Percentiles rank a stretch among this genome's conserved stretches.
Conservation (phyloP, 2,329 filamentous ascomycete species). For the Diaporthe sp. region DNA sequence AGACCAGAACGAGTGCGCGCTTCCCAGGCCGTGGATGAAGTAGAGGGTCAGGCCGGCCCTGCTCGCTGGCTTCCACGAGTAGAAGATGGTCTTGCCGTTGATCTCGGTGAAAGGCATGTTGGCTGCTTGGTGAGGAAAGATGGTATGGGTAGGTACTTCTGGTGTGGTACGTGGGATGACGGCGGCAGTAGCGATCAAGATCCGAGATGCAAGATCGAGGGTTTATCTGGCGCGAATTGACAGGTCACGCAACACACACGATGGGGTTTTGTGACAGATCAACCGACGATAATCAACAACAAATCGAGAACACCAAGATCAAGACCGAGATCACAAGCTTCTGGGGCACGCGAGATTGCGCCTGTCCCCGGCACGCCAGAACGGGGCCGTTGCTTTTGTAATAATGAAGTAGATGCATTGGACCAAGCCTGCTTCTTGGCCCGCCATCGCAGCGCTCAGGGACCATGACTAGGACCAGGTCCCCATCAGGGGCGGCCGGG, state of each 20-base stretch:
- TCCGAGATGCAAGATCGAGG: conserved; percentile 7
- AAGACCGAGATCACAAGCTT: conserved; percentile 23
- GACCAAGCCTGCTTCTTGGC: conserved; percentile 1
- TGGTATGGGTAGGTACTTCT: background rate
- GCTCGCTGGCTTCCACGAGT: conserved; percentile 41
- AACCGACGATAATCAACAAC: background rate
- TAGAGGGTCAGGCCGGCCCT: conserved; percentile 39
- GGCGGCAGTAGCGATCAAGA: background rate
- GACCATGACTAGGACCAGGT: conserved; percentile 32
- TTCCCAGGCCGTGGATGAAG: conserved; percentile 42
- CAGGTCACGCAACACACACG: conserved; percentile 24
- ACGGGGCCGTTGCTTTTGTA: conserved; percentile 24
- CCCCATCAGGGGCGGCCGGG: background rate
- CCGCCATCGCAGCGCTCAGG: conserved; percentile 24
- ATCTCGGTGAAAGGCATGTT: conserved; percentile 41
- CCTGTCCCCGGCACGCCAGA: background rate
- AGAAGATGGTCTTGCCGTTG: conserved; percentile 41
- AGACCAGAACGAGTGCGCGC: conserved; percentile 39
- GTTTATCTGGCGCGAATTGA: conserved; percentile 15
- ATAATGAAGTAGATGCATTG: background rate
- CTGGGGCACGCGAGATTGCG: conserved; percentile 23
- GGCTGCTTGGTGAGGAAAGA: background rate
- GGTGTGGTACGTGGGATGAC: background rate
- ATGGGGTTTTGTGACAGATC: conserved; percentile 29
- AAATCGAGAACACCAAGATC: conserved; percentile 22